Evolutionary conservation across 2,329 filamentous ascomycete genomes (phyloP).

Genomic region (Graphiopsis chlorocephala): DNA sequence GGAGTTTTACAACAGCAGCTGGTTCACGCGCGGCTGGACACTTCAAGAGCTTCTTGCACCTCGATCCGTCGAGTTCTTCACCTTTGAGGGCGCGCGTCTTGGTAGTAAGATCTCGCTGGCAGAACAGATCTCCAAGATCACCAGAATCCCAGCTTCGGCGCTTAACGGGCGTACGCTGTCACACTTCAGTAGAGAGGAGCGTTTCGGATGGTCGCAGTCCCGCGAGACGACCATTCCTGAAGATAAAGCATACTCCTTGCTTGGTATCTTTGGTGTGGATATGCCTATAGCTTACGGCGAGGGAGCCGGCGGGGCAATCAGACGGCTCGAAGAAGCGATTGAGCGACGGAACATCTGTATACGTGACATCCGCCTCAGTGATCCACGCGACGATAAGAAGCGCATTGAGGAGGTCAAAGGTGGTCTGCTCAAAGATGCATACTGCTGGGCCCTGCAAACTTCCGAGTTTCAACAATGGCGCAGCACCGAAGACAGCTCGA

Average conservation of each 20-base stretch:
- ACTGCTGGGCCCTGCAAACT: slow-evolving; percentile 29
- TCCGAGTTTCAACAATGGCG: slow-evolving; percentile 27
- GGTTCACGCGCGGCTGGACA: neutral
- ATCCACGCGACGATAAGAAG: slow-evolving; percentile 22
- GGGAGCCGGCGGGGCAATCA: slow-evolving; percentile 17
- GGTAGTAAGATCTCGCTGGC: slow-evolving; percentile 23
- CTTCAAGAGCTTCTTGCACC: neutral
- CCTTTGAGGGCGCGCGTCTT: neutral
- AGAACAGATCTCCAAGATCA: slow-evolving; percentile 28
- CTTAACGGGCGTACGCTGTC: neutral
- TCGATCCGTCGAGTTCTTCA: neutral
- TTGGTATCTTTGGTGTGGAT: slow-evolving; percentile 44
- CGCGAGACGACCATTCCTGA: slow-evolving; percentile 25
- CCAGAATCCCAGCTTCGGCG: slow-evolving; percentile 26
- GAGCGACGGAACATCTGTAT: slow-evolving; percentile 6
- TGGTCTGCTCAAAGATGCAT: slow-evolving; percentile 18
- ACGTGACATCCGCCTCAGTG: slow-evolving; percentile 19
- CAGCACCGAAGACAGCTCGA: slow-evolving; percentile 22
- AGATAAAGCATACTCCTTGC: slow-evolving; percentile 45
- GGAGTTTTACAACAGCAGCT: neutral
- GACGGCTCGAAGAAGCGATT: slow-evolving; percentile 36
- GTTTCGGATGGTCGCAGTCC: neutral
- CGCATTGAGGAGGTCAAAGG: slow-evolving; percentile 21
- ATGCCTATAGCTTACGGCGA: slow-evolving; percentile 46
- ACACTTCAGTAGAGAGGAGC: neutral